Evolutionary conservation across 768 basidiomycete genomes (phyloP), one percentile per base, ranked within the genome.

Genomic region (Collybia sp.): DNA sequence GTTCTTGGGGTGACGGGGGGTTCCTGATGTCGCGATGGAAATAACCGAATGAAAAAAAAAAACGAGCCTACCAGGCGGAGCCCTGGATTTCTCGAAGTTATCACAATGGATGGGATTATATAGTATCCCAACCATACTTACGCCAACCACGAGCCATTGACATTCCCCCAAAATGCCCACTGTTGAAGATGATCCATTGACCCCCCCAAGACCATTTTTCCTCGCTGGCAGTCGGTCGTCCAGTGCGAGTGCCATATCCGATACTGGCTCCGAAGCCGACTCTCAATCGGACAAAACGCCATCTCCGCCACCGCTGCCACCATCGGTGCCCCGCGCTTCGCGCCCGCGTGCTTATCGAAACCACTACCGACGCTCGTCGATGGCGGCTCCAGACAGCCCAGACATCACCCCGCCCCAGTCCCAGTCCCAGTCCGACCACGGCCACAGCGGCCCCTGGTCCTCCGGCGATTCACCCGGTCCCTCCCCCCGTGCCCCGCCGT

Each of bases 401-500:
- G 40, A 1, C 43, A 17, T 17, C 33, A 37, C 37, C 20, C 40
- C 37, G 25, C 15, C 20, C 20, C 3, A 30, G 20, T 45, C n/a
- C 34, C 13, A 6, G 30, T 19, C 19, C 15, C 44, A 32, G 34
- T 18, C 30, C 30, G 15, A 45, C 31, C 19, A 45, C 30, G 20
- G 20, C 38, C 46, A 39, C 39, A 42, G 25, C 49, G 18, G 41
- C n/a, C 42, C 31, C 40, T 36, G 46, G 42, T 20, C 36, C 20
- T 34, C 34, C n/a, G n/a, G n/a, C 36, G 4, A 36, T 33, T 20
- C 37, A 16, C 38, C 42, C 36, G 10, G 15, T 35, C 15, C 34
- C 3, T 18, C 48, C 34, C 13, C 44, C 15, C 53, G 55, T 10
- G 54, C 65, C 2, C 65, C 70, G 5, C 69, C 69, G 1, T 66